These are phyloP conservation scores for Buddleja alternifolia DNA, from an alignment of 257 asterid species.

Conservation along the genomic window DNA sequence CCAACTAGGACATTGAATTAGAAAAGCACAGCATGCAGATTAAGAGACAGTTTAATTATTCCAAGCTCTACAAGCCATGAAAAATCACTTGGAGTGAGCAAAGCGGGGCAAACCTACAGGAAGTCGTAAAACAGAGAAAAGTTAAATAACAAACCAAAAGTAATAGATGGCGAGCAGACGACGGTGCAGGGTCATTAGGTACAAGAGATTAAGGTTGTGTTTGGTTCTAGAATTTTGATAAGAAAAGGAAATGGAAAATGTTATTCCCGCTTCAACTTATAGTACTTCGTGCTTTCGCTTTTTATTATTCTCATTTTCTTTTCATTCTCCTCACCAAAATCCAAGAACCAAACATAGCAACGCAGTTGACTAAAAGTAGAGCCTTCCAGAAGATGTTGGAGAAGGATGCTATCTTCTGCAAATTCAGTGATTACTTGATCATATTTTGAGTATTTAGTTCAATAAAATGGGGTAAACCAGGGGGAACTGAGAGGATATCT, in stretches of 20 bases:
- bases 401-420: no score
- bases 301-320: no score
- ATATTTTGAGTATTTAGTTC: not conserved
- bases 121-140: conserved; percentile 5
- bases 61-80: conserved; percentile 16
- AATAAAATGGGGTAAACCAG: not conserved
- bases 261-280: no score
- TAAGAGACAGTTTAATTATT: not conserved
- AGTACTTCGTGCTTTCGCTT: no score
- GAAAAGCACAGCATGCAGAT: conserved; percentile 8
- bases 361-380: no score
- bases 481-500: not conserved
- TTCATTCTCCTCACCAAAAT: no score
- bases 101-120: conserved; percentile 18
- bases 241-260: no score
- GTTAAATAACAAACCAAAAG: not conserved
- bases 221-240: no score
- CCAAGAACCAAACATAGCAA: no score
- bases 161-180: not conserved
- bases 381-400: no score
- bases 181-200: not conserved
- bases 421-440: not conserved
- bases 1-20: conserved; percentile 2
- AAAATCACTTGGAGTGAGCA: conserved; percentile 14
- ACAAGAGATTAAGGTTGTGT: not conserved